These are phyloP conservation scores for Sporisorium iseilematis-ciliati DNA, from an alignment of 1,284 basidiomycete species.

Conservation along the genomic window DNA sequence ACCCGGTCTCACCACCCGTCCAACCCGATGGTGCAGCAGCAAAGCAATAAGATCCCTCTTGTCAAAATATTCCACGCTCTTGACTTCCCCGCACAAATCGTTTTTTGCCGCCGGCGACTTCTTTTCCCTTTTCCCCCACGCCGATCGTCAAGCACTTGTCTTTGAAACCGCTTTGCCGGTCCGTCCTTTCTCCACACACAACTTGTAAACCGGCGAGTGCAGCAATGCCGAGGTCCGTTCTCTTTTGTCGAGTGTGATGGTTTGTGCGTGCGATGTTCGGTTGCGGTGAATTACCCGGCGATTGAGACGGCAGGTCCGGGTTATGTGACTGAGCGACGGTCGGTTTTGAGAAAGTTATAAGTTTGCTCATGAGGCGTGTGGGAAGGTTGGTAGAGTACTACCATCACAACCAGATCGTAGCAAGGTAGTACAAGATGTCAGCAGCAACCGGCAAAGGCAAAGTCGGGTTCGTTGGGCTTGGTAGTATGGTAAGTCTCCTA, in stretches of 20 bases:
- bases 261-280: background rate
- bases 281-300: background rate
- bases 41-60: no score
- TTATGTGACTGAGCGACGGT: no score
- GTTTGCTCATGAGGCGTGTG: no score
- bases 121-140: background rate
- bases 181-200: background rate
- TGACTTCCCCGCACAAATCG: background rate
- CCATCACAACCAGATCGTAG: background rate
- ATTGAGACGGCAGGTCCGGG: background rate
- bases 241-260: no score
- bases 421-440: background rate
- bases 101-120: background rate
- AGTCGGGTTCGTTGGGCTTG: slow-evolving; percentile 34
- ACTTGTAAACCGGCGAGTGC: background rate
- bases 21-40: no score
- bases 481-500: slow-evolving; percentile 30
- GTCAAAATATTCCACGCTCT: no score
- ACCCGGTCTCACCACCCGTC: no score
- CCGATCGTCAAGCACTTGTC: background rate
- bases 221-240: no score
- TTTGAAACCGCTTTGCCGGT: no score
- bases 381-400: background rate
- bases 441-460: slow-evolving; percentile 6
- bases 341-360: no score